Evolutionary conservation across 2,329 filamentous ascomycete species (phyloP).

Genomic region (Phialophora expanda): DNA sequence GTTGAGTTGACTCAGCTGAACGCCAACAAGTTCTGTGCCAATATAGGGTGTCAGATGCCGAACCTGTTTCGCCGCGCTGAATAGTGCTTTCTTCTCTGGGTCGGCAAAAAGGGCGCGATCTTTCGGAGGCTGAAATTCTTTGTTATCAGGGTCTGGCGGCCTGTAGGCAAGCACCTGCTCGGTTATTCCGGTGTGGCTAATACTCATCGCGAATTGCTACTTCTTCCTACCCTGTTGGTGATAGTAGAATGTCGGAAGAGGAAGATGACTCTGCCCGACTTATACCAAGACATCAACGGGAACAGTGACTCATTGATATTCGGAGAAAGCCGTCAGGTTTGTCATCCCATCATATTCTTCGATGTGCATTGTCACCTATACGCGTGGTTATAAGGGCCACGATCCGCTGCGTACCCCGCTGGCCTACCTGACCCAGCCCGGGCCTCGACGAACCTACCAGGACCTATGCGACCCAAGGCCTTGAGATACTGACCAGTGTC

Average conservation of each 20-base stretch:
- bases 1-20: slow-evolving; percentile 56
- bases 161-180: slow-evolving; percentile 30
- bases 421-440: neutral
- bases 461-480: neutral
- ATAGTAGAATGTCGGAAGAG: neutral
- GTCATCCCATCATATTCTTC: slow-evolving; percentile 1
- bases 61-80: slow-evolving; percentile 49
- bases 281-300: neutral
- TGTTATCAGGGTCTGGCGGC: slow-evolving; percentile 27
- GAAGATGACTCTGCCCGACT: neutral
- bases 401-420: neutral
- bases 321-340: slow-evolving; percentile 8
- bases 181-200: slow-evolving; percentile 26
- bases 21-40: slow-evolving; percentile 49
- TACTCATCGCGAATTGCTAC: slow-evolving; percentile 15
- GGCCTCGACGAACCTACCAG: neutral
- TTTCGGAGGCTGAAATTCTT: slow-evolving; percentile 30
- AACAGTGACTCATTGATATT: neutral
- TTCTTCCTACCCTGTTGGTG: neutral
- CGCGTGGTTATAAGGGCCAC: slow-evolving; percentile 5
- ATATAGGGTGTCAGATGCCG: slow-evolving; percentile 50
- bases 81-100: slow-evolving; percentile 50
- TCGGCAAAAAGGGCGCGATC: slow-evolving; percentile 45
- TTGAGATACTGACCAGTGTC: neutral
- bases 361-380: neutral